Evolutionary conservation across 345 rosid genomes (phyloP), one percentile per base, ranked within the genome.

Genomic region (Arabis alpina): DNA sequence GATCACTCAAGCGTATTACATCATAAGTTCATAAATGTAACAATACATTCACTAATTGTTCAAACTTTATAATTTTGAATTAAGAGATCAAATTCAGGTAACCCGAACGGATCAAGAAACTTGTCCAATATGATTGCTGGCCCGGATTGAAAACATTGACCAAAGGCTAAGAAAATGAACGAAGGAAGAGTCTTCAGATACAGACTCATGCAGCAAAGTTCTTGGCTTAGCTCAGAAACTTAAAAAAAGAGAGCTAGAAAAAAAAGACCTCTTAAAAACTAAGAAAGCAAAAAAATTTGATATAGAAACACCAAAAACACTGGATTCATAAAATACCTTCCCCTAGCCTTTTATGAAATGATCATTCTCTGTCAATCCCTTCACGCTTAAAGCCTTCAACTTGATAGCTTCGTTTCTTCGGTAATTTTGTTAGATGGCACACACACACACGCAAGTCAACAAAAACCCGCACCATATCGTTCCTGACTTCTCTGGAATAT

Each of bases 131-230:
- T 52, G 72, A 66, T 59, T 32, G 67, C 62, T 66, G 62, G 50
- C 42, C 8, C 12, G 24, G 49, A 66, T 59, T 51, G 41, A 66
- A 73, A 66, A 59, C 67, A 66, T 32, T 52, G 57, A 53, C 43
- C 68, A 74, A 67, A 28, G 68, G 73, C 68, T 19, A 3, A 61
- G 44, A 57, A 37, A 66, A 37, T 45, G 43, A 65, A 64, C 6
- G 16, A 66, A 66, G 77, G 16, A 66, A 66, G 77, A 74, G 57
- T 67, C 73, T 67, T 27, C 68, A 53, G 78, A 61, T 74, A 74
- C 72, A 74, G 73, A 68, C 69, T 68, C 78, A 54, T 23, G 64
- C 45, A 62, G 70, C 71, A 76, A 69, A 54, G 75, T 76, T 70
- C 19, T 76, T 56, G 71, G 66, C 70, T 56, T 68, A 40, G 70